These are phyloP conservation scores for Lasiodiplodia gonubiensis DNA, from an alignment of 2,329 filamentous ascomycete genomes.

Conservation along the genomic window DNA sequence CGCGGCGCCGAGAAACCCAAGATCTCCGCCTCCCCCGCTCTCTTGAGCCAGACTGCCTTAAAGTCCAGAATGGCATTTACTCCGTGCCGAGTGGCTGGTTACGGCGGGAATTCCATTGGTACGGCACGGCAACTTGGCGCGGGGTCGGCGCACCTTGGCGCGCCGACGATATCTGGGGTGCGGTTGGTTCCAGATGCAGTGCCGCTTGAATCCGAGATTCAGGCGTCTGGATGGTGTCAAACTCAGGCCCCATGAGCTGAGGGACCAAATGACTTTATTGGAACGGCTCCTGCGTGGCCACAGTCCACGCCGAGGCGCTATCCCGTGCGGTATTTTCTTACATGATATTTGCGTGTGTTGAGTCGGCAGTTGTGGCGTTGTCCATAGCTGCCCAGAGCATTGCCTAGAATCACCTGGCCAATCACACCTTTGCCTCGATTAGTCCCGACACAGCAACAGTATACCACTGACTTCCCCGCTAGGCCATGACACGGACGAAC, in stretches of 20 bases:
- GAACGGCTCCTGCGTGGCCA: background rate
- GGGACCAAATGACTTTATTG: background rate
- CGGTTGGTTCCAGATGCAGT: background rate
- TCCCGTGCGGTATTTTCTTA: background rate
- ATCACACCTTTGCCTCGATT: slow-evolving; percentile 1
- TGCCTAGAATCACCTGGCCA: background rate
- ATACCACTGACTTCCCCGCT: background rate
- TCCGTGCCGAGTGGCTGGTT: background rate
- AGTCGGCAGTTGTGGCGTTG: background rate
- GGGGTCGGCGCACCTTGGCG: slow-evolving; percentile 17
- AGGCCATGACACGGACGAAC: background rate
- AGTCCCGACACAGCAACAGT: background rate
- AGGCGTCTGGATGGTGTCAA: background rate
- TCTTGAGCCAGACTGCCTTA: background rate
- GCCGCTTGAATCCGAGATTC: background rate
- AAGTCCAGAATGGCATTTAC: slow-evolving; percentile 1
- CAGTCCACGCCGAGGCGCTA: background rate
- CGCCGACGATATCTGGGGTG: background rate
- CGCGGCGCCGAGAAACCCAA: slow-evolving; percentile 18
- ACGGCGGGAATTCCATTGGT: background rate
- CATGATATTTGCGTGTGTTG: background rate
- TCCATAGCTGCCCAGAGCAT: background rate
- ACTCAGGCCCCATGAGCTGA: background rate
- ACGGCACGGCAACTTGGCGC: slow-evolving; percentile 1
- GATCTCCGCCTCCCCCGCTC: slow-evolving; percentile 7